Evolutionary conservation across 768 basidiomycete genomes (phyloP).

Genomic region (Suillus discolor): DNA sequence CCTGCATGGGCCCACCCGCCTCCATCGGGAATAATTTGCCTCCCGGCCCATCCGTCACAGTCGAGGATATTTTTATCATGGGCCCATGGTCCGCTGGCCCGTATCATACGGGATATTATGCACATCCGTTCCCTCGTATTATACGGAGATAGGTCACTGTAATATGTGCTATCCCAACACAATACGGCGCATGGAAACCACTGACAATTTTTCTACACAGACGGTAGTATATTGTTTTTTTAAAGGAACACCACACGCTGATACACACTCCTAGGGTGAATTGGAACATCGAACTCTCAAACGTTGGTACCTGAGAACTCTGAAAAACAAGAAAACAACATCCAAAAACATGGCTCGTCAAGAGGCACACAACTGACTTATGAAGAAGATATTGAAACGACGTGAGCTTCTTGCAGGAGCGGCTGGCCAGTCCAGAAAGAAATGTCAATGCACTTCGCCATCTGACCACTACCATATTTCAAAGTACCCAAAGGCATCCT

Average conservation of each 20-base stretch:
- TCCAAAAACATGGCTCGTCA: slow-evolving; percentile 29
- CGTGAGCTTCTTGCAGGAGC: neutral
- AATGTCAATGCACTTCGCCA: neutral
- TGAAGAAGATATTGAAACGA: slow-evolving; percentile 20
- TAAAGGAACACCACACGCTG: neutral
- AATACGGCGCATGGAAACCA: slow-evolving; percentile 30
- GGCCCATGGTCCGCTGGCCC: too few species aligned
- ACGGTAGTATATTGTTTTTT: slow-evolving; percentile 18
- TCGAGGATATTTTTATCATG: too few species aligned
- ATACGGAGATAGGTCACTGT: too few species aligned
- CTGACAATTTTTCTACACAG: slow-evolving; percentile 39
- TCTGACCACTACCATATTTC: slow-evolving; percentile 27
- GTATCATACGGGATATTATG: too few species aligned
- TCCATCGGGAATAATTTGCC: too few species aligned
- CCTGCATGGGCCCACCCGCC: too few species aligned
- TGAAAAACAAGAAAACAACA: slow-evolving; percentile 29
- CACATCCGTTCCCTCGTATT: too few species aligned
- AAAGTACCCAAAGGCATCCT: slow-evolving; percentile 1
- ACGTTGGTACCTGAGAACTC: slow-evolving; percentile 36
- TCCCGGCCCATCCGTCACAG: too few species aligned
- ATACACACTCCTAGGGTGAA: slow-evolving; percentile 32
- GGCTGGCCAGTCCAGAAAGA: neutral
- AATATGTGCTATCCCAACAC: neutral
- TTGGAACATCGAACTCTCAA: slow-evolving; percentile 40
- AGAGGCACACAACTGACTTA: slow-evolving; percentile 17